A percentile compares a stretch with the other conserved stretches of the same genome.
Evolutionary conservation across 495 filamentous ascomycete genomes (phyloP).

Genomic region (Physcia stellaris): DNA sequence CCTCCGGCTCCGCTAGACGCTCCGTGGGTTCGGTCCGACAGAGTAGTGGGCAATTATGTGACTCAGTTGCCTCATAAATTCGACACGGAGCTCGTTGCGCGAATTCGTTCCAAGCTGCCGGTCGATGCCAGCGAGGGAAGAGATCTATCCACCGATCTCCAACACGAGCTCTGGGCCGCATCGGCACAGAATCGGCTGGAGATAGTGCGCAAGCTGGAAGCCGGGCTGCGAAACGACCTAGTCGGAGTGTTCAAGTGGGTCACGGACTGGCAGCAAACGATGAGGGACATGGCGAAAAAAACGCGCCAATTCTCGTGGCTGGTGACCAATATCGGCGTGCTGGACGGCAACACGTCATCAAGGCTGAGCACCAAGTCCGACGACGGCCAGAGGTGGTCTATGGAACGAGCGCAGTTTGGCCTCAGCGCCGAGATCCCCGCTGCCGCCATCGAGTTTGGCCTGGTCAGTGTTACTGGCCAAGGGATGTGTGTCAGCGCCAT

Average conservation of each 20-base stretch:
- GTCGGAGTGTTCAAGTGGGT: slow-evolving; percentile 8
- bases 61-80: slow-evolving; percentile 2
- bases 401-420: slow-evolving; percentile 11
- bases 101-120: slow-evolving; percentile 4
- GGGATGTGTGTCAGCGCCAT: slow-evolving; percentile 11
- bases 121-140: slow-evolving; percentile 3
- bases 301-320: slow-evolving; percentile 11
- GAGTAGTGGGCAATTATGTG: slow-evolving; percentile 3
- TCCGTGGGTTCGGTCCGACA: slow-evolving; percentile 1
- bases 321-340: slow-evolving; percentile 12
- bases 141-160: slow-evolving; percentile 1
- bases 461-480: slow-evolving; percentile 9
- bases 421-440: slow-evolving; percentile 14
- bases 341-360: slow-evolving; percentile 8
- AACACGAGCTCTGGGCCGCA: slow-evolving; percentile 2
- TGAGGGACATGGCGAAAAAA: slow-evolving; percentile 9
- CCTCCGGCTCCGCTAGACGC: slow-evolving; percentile 2
- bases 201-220: slow-evolving; percentile 7
- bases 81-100: slow-evolving; percentile 2
- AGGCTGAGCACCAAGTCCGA: not conserved
- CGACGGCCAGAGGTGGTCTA: slow-evolving; percentile 8
- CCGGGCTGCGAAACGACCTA: slow-evolving; percentile 10
- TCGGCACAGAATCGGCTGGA: slow-evolving; percentile 1
- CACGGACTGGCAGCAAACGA: slow-evolving; percentile 10
- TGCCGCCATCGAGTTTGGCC: slow-evolving; percentile 12